Base-by-base conservation (phyloP, 2,329 filamentous ascomycete species). In the Daldinia eschscholtzii region DNA sequence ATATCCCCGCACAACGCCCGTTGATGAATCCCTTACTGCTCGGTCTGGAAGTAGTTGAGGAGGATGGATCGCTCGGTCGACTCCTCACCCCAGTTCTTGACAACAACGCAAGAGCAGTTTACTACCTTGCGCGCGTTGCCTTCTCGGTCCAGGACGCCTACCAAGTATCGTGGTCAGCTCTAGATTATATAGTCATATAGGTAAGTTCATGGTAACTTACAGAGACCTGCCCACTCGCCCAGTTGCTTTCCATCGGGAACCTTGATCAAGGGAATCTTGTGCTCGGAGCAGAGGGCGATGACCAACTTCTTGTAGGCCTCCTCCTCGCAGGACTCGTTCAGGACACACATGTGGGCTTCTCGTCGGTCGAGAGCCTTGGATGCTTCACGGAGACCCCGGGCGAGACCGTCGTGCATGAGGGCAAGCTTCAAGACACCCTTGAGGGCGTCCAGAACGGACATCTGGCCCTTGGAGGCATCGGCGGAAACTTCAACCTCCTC, bases 241-340 rank as follows among this genome's bases (percentile, higher is more conserved):
- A 99, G 89, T 90, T 98, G 93, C 92, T 99, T 99, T 85, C 96
- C 96, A 85, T 99, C 96, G 77, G 94, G 95, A 74, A 99, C 96
- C 93, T 99, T 98, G 91, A 99, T 99, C 80, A 99, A 88, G 76
- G 96, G 96, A 80, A 99, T 99, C 91, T 98, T 98, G 89, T 99
- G 96, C 91, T 99, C 96, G 74, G 92, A 93, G 93, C 96, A 99
- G 71, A 99, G 92, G 73, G 96, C 96, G 78, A 98, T 93, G 80
- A 99, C 95, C 76, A 99, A 91, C 92, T 99, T 99, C 94, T 99
- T 99, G 91, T 99, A 99, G 77, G 96, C 95, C 87, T 99, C 96
- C 91, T 99, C 96, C 89, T 99, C 96, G 89, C 96, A 99, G 77
- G 92, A 92, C 91, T 99, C 96, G 91, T 99, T 99, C 80, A 99